Percentiles rank a stretch among this genome's conserved stretches.
Evolutionary conservation across 306 rosid species (phyloP).

Genomic region (Vicia sativa): DNA sequence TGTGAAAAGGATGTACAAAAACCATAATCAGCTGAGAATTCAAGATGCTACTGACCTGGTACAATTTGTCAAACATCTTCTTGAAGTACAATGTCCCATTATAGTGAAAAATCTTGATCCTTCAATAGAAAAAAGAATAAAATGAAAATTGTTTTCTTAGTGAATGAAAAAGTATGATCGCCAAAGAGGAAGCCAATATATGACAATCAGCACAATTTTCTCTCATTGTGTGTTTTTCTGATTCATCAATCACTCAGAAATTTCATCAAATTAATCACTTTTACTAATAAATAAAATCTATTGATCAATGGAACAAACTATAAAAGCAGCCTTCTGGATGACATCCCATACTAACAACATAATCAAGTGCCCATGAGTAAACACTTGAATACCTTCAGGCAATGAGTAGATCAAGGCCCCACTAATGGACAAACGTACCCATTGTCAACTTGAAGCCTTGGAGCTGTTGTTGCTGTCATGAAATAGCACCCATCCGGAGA

Average conservation of each 20-base stretch:
- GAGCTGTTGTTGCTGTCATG: constrained; percentile 99
- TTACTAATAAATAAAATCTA: constrained; percentile 31
- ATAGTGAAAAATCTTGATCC: constrained; percentile 84
- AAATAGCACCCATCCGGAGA: constrained; percentile 92
- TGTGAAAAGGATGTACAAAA: constrained; percentile 5
- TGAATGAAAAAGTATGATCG: constrained; percentile 9
- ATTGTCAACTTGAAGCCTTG: constrained; percentile 95
- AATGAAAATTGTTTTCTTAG: constrained; percentile 1
- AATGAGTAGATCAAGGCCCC: constrained; percentile 21
- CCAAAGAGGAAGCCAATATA: constrained; percentile 31
- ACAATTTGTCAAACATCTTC: constrained; percentile 92
- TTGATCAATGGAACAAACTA: constrained; percentile 20
- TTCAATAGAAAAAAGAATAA: constrained; percentile 32
- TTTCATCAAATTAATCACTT: constrained; percentile 21
- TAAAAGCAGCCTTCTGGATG: constrained; percentile 30
- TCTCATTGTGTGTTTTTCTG: constrained; percentile 11
- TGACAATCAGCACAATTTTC: constrained; percentile 28
- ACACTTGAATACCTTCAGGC: constrained; percentile 25
- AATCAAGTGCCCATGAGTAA: neutral
- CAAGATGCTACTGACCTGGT: constrained; percentile 64
- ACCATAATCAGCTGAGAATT: constrained; percentile 24
- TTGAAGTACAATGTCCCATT: constrained; percentile 81
- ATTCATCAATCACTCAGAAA: constrained; percentile 5
- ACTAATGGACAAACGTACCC: constrained; percentile 57
- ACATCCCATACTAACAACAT: constrained; percentile 21